phyloP scores from a whole-genome alignment of 192 early-diverging fungal species.

The Dimargaris verticillata region DNA sequence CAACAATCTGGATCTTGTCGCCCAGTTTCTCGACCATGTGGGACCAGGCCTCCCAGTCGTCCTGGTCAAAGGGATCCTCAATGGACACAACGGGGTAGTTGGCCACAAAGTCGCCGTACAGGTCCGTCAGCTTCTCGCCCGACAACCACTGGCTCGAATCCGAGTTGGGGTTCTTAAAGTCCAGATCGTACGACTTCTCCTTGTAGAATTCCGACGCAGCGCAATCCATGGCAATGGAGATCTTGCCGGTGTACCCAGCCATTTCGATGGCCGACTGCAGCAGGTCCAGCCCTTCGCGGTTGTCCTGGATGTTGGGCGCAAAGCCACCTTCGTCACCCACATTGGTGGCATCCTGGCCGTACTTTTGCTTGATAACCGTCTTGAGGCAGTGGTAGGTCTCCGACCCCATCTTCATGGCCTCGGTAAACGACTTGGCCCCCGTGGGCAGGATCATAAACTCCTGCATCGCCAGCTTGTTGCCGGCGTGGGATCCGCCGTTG shows the following conservation, averaged over 20 bases:
- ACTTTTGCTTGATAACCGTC: slow-evolving; percentile 96
- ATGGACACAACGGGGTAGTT: slow-evolving; percentile 90
- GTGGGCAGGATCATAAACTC: slow-evolving; percentile 99
- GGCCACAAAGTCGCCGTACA: slow-evolving; percentile 64
- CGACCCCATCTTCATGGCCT: slow-evolving; percentile 94
- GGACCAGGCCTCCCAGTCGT: slow-evolving; percentile 88
- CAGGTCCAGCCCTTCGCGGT: slow-evolving; percentile 88
- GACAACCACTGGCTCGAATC: slow-evolving; percentile 54
- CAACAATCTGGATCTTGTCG: slow-evolving; percentile 77
- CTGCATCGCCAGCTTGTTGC: slow-evolving; percentile 99
- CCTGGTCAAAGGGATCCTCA: slow-evolving; percentile 99
- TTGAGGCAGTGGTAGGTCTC: slow-evolving; percentile 96
- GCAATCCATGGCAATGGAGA: slow-evolving; percentile 93
- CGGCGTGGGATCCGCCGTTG: slow-evolving; percentile 97
- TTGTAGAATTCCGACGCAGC: slow-evolving; percentile 98
- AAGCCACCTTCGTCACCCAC: slow-evolving; percentile 99
- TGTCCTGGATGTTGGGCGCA: slow-evolving; percentile 96
- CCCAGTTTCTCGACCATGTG: slow-evolving; percentile 46
- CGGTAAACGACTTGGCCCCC: slow-evolving; percentile 77
- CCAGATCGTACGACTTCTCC: slow-evolving; percentile 92
- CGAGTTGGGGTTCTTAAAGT: slow-evolving; percentile 88
- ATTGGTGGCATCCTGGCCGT: slow-evolving; percentile 96
- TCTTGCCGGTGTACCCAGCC: slow-evolving; percentile 93
- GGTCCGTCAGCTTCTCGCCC: slow-evolving; percentile 62
- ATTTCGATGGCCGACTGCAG: slow-evolving; percentile 74